A percentile compares a stretch with the other conserved stretches of the same genome.
phyloP scores from a whole-genome alignment of 805 yeast genomes.

The Ogataea minuta region DNA sequence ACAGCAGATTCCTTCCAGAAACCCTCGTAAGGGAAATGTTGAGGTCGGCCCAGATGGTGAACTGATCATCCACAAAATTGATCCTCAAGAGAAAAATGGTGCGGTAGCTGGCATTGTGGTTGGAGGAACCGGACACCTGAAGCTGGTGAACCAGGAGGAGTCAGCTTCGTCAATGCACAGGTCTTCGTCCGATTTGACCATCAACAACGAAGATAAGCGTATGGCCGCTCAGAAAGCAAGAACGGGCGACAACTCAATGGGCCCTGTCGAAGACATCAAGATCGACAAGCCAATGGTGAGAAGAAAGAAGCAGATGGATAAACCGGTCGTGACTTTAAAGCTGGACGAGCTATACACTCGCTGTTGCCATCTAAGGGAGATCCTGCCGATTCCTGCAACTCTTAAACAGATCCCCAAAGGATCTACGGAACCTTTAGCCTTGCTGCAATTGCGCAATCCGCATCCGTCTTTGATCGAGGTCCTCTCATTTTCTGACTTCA shows the following conservation, averaged over 20 bases:
- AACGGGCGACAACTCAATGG: constrained; percentile 21
- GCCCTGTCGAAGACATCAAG: constrained; percentile 36
- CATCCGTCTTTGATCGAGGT: constrained; percentile 86
- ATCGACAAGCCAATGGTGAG: constrained; percentile 70
- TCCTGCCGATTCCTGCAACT: constrained; percentile 88
- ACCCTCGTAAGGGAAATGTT: constrained; percentile 78
- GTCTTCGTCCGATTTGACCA: constrained; percentile 27
- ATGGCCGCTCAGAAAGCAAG: constrained; percentile 33
- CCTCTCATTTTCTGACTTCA: constrained; percentile 83
- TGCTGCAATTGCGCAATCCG: constrained; percentile 77
- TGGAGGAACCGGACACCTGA: constrained; percentile 72
- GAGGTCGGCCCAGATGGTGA: constrained; percentile 36
- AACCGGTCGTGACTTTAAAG: constrained; percentile 37
- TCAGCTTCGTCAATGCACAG: constrained; percentile 7
- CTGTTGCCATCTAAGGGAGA: constrained; percentile 90
- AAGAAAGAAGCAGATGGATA: constrained; percentile 35
- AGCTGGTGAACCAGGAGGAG: constrained; percentile 33
- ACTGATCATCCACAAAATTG: constrained; percentile 33
- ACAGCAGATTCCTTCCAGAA: constrained; percentile 87
- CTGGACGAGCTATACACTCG: constrained; percentile 82
- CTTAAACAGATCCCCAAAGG: constrained; percentile 77
- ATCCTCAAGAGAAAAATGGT: constrained; percentile 32
- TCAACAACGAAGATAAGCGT: constrained; percentile 29
- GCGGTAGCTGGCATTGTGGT: constrained; percentile 71
- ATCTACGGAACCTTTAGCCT: constrained; percentile 69